Conservation (phyloP, 306 rosid genomes). For the Cucurbita moschata region DNA sequence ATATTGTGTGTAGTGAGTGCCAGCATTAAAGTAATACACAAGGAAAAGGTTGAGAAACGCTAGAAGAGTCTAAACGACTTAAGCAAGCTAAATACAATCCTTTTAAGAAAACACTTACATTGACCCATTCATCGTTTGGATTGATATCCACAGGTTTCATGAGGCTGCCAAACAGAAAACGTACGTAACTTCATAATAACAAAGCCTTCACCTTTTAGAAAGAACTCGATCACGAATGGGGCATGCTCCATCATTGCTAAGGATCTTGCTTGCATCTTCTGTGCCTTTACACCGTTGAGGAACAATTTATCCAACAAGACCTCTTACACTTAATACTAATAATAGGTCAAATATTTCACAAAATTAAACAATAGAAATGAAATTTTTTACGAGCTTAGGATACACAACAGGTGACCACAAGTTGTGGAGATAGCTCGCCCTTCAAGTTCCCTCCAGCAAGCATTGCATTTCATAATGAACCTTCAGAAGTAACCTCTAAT, state of each 20-base stretch:
- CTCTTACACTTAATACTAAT: not conserved
- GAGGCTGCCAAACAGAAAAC: slow-evolving; percentile 49
- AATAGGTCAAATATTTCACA: not conserved
- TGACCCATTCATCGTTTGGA: slow-evolving; percentile 91
- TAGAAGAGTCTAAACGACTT: not conserved
- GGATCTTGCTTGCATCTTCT: slow-evolving; percentile 89
- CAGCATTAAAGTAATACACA: slow-evolving; percentile 4
- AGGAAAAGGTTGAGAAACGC: slow-evolving; percentile 3
- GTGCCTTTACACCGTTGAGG: slow-evolving; percentile 62
- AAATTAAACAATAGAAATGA: not conserved
- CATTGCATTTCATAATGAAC: slow-evolving; percentile 94
- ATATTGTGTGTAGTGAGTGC: slow-evolving; percentile 18
- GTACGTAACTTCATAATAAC: not conserved
- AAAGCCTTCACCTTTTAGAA: slow-evolving; percentile 64
- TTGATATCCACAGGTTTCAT: slow-evolving; percentile 85
- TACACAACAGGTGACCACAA: slow-evolving; percentile 90
- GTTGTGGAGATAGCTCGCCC: slow-evolving; percentile 90
- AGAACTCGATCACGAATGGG: slow-evolving; percentile 96
- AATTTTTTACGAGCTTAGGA: slow-evolving; percentile 22
- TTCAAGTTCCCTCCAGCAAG: slow-evolving; percentile 95
- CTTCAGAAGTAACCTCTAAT: slow-evolving; percentile 17
- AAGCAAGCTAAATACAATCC: not conserved
- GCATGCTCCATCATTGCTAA: slow-evolving; percentile 83
- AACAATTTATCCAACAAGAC: slow-evolving; percentile 9
- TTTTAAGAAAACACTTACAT: slow-evolving; percentile 44